phyloP scores from a whole-genome alignment of 2,329 filamentous ascomycete genomes.

The Paecilomyces fulvus region DNA sequence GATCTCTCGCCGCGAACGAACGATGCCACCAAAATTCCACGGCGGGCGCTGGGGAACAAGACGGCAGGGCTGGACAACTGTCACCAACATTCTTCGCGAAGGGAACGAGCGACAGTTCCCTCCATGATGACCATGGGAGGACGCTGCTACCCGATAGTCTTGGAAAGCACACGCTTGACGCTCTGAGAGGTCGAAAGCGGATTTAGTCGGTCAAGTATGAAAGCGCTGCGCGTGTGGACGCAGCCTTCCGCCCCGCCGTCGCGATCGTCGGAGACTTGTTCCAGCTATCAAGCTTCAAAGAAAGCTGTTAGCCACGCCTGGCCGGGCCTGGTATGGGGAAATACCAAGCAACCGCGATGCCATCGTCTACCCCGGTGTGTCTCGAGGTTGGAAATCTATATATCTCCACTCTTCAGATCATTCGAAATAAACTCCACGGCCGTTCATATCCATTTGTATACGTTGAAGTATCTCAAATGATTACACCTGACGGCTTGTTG shows the following conservation, averaged over 20 bases:
- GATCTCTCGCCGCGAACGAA: background rate
- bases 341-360: background rate
- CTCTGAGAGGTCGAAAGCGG: constrained; percentile 1
- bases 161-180: constrained; percentile 1
- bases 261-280: background rate
- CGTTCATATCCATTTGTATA: background rate
- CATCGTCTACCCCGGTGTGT: background rate
- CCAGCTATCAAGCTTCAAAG: background rate
- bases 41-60: background rate
- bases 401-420: background rate
- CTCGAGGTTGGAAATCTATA: background rate
- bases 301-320: background rate
- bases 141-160: background rate
- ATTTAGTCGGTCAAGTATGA: background rate
- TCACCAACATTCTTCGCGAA: background rate
- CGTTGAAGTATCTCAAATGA: background rate
- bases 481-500: background rate
- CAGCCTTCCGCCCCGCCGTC: constrained; percentile 5
- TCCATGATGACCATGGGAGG: background rate
- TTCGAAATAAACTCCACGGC: background rate
- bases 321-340: background rate
- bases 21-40: background rate
- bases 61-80: background rate
- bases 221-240: constrained; percentile 1
- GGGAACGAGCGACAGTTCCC: background rate